Percentiles rank a stretch among this genome's conserved stretches.
These are phyloP conservation scores for Dryas drummondii DNA, from an alignment of 306 rosid species.

Conservation along the genomic window DNA sequence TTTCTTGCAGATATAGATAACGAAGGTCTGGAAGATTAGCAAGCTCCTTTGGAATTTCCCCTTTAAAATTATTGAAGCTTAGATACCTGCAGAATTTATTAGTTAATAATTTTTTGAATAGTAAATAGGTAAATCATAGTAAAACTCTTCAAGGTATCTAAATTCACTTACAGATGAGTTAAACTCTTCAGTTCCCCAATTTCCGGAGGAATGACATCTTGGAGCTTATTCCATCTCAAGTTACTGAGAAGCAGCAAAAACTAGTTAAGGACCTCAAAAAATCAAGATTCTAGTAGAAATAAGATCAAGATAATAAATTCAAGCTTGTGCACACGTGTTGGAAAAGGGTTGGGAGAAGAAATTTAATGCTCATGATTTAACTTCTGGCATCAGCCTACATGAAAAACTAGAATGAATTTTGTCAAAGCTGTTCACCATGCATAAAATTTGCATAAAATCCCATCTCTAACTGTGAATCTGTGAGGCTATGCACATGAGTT, in stretches of 20 bases:
- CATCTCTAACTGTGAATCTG: neutral
- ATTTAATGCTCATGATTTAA: too few relatives aligned
- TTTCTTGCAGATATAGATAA: slow-evolving; percentile 90
- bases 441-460: too few relatives aligned
- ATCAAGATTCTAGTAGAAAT: too few relatives aligned
- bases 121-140: slow-evolving; percentile 9
- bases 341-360: too few relatives aligned
- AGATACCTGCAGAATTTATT: slow-evolving; percentile 56
- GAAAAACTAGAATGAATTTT: too few relatives aligned
- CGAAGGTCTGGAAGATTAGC: slow-evolving; percentile 94
- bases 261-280: neutral
- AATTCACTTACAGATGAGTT: slow-evolving; percentile 82
- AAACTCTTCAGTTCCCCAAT: slow-evolving; percentile 93
- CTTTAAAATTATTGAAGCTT: slow-evolving; percentile 96
- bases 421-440: too few relatives aligned
- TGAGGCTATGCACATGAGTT: neutral
- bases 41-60: slow-evolving; percentile 93
- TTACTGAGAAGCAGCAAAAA: slow-evolving; percentile 49
- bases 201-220: slow-evolving; percentile 94
- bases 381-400: too few relatives aligned
- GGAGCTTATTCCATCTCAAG: slow-evolving; percentile 98
- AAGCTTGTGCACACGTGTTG: too few relatives aligned
- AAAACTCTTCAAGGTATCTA: slow-evolving; percentile 7
- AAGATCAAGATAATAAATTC: neutral
- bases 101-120: slow-evolving; percentile 2